These are phyloP conservation scores for Eimeria sp. DNA, from an alignment of 169 alveolate genomes.

Conservation along the genomic window DNA sequence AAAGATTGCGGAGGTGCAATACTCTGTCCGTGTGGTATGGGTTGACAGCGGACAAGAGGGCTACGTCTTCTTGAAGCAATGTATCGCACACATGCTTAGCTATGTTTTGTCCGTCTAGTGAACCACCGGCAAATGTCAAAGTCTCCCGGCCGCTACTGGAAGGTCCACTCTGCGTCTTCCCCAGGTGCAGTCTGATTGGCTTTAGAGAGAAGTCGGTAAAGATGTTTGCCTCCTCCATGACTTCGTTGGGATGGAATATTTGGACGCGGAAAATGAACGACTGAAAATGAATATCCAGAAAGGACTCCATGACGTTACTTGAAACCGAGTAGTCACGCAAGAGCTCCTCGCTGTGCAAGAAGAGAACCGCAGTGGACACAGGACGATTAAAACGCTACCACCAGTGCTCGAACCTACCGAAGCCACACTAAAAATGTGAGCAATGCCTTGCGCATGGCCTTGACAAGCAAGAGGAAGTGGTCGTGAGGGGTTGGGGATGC, in stretches of 20 bases:
- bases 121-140: background rate
- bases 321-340: slow-evolving; percentile 73
- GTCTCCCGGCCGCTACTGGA: background rate
- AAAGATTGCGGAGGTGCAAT: slow-evolving; percentile 75
- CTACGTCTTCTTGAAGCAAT: slow-evolving; percentile 71
- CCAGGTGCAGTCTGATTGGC: slow-evolving; percentile 30
- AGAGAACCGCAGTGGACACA: background rate
- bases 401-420: background rate
- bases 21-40: slow-evolving; percentile 41
- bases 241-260: slow-evolving; percentile 80
- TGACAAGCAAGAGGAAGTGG: no score
- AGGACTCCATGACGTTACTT: slow-evolving; percentile 64
- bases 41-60: slow-evolving; percentile 55
- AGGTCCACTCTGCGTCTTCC: slow-evolving; percentile 5
- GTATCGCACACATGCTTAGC: slow-evolving; percentile 58
- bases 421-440: no score
- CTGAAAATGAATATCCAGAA: slow-evolving; percentile 63
- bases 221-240: slow-evolving; percentile 54
- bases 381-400: background rate
- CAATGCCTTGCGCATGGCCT: background rate
- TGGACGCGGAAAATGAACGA: slow-evolving; percentile 67
- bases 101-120: background rate
- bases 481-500: no score
- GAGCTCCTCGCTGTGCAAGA: slow-evolving; percentile 75
- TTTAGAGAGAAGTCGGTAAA: slow-evolving; percentile 59